A percentile compares a stretch with the other conserved stretches of the same genome.
These are phyloP conservation scores for Haberlea rhodopensis DNA, from an alignment of 257 asterid species.

Conservation along the genomic window DNA sequence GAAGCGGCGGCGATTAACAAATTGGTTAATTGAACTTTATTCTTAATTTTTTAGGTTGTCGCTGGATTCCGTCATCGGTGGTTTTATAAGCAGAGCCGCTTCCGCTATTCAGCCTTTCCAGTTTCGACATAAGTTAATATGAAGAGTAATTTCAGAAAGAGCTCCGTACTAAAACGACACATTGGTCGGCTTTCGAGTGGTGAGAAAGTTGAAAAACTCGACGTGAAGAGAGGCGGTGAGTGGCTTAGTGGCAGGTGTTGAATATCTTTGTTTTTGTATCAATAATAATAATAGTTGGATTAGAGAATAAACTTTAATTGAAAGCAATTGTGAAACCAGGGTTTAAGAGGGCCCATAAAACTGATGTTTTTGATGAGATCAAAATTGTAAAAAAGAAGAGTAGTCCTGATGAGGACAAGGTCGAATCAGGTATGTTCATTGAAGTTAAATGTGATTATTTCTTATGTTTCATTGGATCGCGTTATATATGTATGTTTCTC, in stretches of 20 bases:
- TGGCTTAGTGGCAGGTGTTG: neutral
- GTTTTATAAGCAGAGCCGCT: neutral
- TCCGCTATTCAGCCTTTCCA: neutral
- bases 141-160: neutral
- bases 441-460: neutral
- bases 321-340: slow-evolving; percentile 18
- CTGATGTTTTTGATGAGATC: slow-evolving; percentile 2
- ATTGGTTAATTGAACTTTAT: neutral
- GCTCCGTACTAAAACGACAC: neutral
- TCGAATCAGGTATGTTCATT: slow-evolving; percentile 29
- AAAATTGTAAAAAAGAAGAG: slow-evolving; percentile 20
- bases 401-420: slow-evolving; percentile 5
- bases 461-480: neutral
- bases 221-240: neutral
- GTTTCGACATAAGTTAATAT: neutral
- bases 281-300: neutral
- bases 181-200: neutral
- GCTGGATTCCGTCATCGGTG: neutral
- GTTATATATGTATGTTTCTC: neutral
- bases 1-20: neutral
- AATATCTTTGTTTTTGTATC: neutral
- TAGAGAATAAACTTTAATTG: neutral
- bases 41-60: neutral
- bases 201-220: neutral
- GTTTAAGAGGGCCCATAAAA: slow-evolving; percentile 24